Evolutionary conservation across 805 yeast species (phyloP).

Genomic region (Vanderwaltozyma verrucispora): DNA sequence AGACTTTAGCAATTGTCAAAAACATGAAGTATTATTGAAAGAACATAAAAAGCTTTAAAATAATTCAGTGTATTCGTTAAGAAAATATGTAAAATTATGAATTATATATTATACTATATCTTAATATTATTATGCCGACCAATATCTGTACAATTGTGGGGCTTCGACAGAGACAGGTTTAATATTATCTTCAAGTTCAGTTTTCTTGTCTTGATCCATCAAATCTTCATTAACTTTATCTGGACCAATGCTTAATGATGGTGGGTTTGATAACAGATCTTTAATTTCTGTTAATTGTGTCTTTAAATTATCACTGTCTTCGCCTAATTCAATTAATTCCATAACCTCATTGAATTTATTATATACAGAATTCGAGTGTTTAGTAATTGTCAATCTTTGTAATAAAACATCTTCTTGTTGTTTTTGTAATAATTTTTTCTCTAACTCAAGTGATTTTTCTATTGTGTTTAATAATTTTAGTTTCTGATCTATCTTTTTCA

Average conservation of each 20-base stretch:
- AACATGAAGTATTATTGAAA: too few species aligned
- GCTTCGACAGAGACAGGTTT: slow-evolving; percentile 51
- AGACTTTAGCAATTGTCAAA: too few species aligned
- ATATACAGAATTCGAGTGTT: slow-evolving; percentile 42
- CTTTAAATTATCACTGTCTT: slow-evolving; percentile 10
- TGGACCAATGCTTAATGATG: slow-evolving; percentile 23
- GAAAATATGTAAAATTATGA: too few species aligned
- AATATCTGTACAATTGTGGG: slow-evolving; percentile 54
- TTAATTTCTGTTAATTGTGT: slow-evolving; percentile 18
- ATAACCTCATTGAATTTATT: slow-evolving; percentile 27
- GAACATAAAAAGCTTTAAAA: too few species aligned
- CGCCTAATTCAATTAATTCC: slow-evolving; percentile 9
- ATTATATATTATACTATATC: too few species aligned
- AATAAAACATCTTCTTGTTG: slow-evolving; percentile 59
- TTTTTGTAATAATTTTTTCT: slow-evolving; percentile 46
- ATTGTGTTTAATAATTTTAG: slow-evolving; percentile 45
- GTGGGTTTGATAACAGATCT: slow-evolving; percentile 23
- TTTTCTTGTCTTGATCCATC: slow-evolving; percentile 6
- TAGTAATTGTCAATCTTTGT: slow-evolving; percentile 57
- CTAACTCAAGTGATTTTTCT: slow-evolving; percentile 57
- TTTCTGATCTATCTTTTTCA: slow-evolving; percentile 57
- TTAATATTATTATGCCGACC: slow-evolving; percentile 43
- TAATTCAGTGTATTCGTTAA: too few species aligned
- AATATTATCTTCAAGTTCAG: slow-evolving; percentile 7
- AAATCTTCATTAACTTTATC: not conserved